Evolutionary conservation across 2,329 filamentous ascomycete genomes (phyloP).

Genomic region (Ophiostoma piceae): DNA sequence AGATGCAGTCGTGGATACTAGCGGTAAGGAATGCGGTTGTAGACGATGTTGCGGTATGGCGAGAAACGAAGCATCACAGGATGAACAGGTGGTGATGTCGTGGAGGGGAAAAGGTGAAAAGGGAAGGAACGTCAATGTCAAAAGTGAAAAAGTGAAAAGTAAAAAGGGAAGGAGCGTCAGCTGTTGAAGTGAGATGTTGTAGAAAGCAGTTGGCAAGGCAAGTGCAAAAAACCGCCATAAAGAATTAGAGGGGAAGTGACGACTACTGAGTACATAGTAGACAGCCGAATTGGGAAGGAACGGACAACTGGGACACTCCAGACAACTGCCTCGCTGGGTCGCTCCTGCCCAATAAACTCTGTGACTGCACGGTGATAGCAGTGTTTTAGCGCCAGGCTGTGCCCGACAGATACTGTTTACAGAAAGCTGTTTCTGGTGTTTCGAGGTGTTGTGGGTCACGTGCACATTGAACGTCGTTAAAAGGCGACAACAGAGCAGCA

Average conservation of each 20-base stretch:
- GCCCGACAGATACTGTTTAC: no score
- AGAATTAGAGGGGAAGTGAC: not conserved
- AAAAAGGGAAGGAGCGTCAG: not conserved
- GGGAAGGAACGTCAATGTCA: no score
- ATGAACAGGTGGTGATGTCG: not conserved
- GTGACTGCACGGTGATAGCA: no score
- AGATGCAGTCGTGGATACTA: not conserved
- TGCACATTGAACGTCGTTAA: not conserved
- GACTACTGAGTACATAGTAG: not conserved
- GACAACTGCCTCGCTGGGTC: not conserved
- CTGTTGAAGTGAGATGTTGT: not conserved
- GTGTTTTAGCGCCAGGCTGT: not conserved
- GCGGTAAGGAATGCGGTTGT: not conserved
- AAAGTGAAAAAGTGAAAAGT: no score
- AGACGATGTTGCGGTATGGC: not conserved
- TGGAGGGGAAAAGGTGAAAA: not conserved
- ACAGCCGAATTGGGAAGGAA: slow-evolving; percentile 1
- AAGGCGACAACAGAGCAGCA: not conserved
- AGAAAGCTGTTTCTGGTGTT: not conserved
- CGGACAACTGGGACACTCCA: not conserved
- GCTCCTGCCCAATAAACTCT: slow-evolving; percentile 1
- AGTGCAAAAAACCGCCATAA: not conserved
- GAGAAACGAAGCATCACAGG: not conserved
- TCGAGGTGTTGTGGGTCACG: not conserved
- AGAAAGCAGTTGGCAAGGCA: not conserved